These are phyloP conservation scores for Kodamaea suecica DNA, from an alignment of 1,139 yeast species.

Conservation along the genomic window DNA sequence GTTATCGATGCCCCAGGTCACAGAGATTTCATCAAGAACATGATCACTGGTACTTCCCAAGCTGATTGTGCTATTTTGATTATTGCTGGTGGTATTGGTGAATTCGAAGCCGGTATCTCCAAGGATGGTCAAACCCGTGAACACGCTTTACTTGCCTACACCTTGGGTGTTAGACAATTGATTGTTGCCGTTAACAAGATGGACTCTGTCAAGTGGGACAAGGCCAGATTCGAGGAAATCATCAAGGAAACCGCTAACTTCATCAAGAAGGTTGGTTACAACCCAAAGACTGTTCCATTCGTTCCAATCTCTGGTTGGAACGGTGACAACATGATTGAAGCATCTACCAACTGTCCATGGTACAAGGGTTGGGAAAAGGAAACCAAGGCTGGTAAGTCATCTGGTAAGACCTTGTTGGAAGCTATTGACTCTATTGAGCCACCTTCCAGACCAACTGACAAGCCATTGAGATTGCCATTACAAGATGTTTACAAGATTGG, in stretches of 20 bases:
- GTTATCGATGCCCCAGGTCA: constrained; percentile 96
- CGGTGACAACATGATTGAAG: constrained; percentile 92
- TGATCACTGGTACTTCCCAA: constrained; percentile 92
- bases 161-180: constrained; percentile 86
- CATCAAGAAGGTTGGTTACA: constrained; percentile 86
- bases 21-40: constrained; percentile 96
- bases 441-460: constrained; percentile 81
- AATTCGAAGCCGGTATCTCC: constrained; percentile 93
- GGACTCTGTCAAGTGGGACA: constrained; percentile 88
- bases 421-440: constrained; percentile 87
- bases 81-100: constrained; percentile 92
- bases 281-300: constrained; percentile 89
- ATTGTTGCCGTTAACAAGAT: constrained; percentile 91
- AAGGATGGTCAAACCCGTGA: constrained; percentile 94
- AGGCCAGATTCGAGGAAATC: constrained; percentile 75
- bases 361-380: constrained; percentile 90
- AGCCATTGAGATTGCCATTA: constrained; percentile 76
- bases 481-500: constrained; percentile 93
- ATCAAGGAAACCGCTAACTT: constrained; percentile 81
- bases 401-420: constrained; percentile 86
- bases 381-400: constrained; percentile 73
- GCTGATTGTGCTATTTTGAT: constrained; percentile 91
- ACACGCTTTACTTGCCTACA: constrained; percentile 87
- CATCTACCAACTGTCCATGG: constrained; percentile 83
- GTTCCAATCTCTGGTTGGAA: constrained; percentile 93